These are phyloP conservation scores for Phytophthora tubulina DNA, from an alignment of 352 stramenopile species.

Conservation along the genomic window DNA sequence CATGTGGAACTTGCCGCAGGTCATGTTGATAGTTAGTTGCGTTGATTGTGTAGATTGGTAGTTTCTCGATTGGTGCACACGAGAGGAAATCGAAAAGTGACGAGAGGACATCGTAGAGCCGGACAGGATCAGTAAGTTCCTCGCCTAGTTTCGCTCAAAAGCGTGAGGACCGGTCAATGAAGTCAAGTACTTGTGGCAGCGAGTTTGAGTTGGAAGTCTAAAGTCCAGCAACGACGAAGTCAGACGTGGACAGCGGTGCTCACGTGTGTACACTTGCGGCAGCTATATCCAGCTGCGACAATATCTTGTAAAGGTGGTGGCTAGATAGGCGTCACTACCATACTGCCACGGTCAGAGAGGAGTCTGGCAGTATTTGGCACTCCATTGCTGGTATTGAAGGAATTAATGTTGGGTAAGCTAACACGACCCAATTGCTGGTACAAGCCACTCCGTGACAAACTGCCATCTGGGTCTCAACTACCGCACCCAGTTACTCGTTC, in stretches of 20 bases:
- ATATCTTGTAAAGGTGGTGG: no score
- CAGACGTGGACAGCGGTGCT: no score
- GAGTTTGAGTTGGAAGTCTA: not conserved
- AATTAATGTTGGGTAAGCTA: no score
- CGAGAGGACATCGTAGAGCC: not conserved
- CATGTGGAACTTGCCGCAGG: slow-evolving; percentile 31
- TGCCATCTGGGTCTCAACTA: not conserved
- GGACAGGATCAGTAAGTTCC: not conserved
- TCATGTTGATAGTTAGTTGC: slow-evolving; percentile 12
- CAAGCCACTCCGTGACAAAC: no score
- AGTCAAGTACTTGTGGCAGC: not conserved
- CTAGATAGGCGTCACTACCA: no score
- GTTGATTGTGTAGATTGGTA: not conserved
- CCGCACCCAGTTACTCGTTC: not conserved
- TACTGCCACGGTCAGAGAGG: no score
- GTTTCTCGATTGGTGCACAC: not conserved
- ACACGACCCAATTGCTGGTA: no score
- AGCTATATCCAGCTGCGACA: no score
- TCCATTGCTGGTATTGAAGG: no score
- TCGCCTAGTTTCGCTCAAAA: not conserved
- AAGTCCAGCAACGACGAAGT: no score
- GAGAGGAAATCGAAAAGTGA: not conserved
- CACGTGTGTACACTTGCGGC: no score
- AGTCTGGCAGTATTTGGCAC: no score
- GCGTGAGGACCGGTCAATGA: not conserved